phyloP scores from a whole-genome alignment of 805 yeast genomes.

The Metschnikowia lochheadii region DNA sequence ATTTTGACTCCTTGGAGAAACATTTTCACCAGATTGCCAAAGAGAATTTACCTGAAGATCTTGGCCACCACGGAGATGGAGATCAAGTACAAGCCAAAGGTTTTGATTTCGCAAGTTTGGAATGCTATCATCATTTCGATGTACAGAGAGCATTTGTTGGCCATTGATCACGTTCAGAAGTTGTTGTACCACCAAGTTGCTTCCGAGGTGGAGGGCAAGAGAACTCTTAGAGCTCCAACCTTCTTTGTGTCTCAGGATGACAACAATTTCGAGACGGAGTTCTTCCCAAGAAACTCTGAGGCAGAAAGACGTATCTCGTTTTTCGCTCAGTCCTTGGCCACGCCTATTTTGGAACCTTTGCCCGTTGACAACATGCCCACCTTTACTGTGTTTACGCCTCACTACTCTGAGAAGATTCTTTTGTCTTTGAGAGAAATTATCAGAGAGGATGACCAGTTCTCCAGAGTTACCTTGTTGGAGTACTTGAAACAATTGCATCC shows the following conservation, averaged over 20 bases:
- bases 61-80: conserved; percentile 99
- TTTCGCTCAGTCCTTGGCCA: conserved; percentile 98
- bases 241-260: conserved; percentile 98
- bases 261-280: conserved; percentile 89
- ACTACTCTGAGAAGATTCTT: conserved; percentile 77
- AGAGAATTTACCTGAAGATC: conserved; percentile 96
- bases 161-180: conserved; percentile 98
- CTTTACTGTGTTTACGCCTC: conserved; percentile 88
- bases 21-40: conserved; percentile 94
- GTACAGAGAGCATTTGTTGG: conserved; percentile 98
- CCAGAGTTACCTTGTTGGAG: conserved; percentile 52
- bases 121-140: conserved; percentile 97
- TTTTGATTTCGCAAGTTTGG: conserved; percentile 97
- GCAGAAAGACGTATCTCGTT: conserved; percentile 99
- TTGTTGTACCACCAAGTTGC: conserved; percentile 98
- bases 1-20: conserved; percentile 99
- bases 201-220: conserved; percentile 94
- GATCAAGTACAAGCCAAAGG: conserved; percentile 97
- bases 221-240: conserved; percentile 98
- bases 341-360: conserved; percentile 97
- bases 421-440: conserved; percentile 75
- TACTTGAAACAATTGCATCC: conserved; percentile 55
- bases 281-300: conserved; percentile 94
- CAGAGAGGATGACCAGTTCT: conserved; percentile 62
- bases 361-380: conserved; percentile 99